Evolutionary conservation across 495 filamentous ascomycete genomes (phyloP).

Genomic region (Talaromyces adpressus): DNA sequence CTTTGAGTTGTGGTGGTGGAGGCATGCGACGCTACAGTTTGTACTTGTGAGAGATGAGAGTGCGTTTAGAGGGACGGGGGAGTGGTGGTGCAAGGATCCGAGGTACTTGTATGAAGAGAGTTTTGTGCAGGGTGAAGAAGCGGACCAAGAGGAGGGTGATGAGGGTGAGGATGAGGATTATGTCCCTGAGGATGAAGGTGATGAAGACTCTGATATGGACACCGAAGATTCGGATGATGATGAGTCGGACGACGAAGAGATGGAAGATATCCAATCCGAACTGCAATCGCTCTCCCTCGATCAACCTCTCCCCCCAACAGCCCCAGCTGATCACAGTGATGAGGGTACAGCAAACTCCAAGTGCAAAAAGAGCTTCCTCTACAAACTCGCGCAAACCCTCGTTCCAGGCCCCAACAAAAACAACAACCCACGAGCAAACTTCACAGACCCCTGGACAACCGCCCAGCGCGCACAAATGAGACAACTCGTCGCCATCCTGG

Average conservation of each 20-base stretch:
- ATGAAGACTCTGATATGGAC: not conserved
- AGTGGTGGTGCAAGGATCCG: not conserved
- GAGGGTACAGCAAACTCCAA: not conserved
- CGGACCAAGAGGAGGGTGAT: slow-evolving; percentile 19
- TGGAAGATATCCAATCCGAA: not conserved
- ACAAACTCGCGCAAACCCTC: not conserved
- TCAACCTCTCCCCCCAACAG: not conserved
- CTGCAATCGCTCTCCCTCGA: not conserved
- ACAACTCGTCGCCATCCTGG: not conserved
- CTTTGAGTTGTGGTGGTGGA: slow-evolving; percentile 6
- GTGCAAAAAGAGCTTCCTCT: not conserved
- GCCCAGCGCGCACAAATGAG: not conserved
- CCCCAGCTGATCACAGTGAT: not conserved
- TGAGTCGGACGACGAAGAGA: not conserved
- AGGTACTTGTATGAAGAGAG: slow-evolving; percentile 4
- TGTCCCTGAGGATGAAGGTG: not conserved
- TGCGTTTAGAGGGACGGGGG: not conserved
- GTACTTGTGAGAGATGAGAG: not conserved
- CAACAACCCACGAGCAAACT: not conserved
- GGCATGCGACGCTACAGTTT: not conserved
- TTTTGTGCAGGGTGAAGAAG: not conserved
- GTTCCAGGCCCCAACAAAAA: not conserved
- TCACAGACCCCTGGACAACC: not conserved
- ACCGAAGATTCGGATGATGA: not conserved
- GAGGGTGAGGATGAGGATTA: not conserved